These are phyloP conservation scores for Phytophthora chlamydospora DNA, from an alignment of 352 stramenopile genomes.

Conservation along the genomic window DNA sequence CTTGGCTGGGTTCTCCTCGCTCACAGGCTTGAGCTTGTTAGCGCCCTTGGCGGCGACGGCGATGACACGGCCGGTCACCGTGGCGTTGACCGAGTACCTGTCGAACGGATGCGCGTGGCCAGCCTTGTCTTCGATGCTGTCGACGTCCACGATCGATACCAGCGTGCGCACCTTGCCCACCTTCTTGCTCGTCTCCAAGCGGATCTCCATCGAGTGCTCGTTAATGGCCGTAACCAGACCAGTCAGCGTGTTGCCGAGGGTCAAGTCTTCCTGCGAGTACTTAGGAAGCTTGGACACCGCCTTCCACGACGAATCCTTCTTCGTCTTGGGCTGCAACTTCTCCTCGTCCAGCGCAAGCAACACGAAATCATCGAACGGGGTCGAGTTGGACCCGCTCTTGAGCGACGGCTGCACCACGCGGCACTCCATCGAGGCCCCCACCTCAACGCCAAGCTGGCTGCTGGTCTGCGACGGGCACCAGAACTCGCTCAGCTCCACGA, in stretches of 20 bases:
- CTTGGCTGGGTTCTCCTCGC: slow-evolving; percentile 72
- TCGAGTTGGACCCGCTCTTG: slow-evolving; percentile 47
- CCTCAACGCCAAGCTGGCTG: slow-evolving; percentile 57
- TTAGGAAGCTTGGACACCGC: slow-evolving; percentile 65
- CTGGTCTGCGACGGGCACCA: slow-evolving; percentile 74
- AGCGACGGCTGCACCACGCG: slow-evolving; percentile 55
- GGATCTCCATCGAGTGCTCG: slow-evolving; percentile 85
- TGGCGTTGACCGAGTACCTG: slow-evolving; percentile 75
- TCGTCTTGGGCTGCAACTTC: slow-evolving; percentile 44
- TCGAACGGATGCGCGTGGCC: slow-evolving; percentile 78
- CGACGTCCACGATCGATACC: slow-evolving; percentile 87
- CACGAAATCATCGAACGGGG: slow-evolving; percentile 78
- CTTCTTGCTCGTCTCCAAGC: slow-evolving; percentile 76
- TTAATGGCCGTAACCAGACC: slow-evolving; percentile 80
- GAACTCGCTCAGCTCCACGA: slow-evolving; percentile 80
- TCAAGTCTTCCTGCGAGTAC: slow-evolving; percentile 65
- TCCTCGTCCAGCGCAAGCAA: slow-evolving; percentile 68
- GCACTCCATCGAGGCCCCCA: slow-evolving; percentile 46
- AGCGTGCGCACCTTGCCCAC: slow-evolving; percentile 75
- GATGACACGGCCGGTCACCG: slow-evolving; percentile 72
- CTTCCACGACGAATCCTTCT: slow-evolving; percentile 40
- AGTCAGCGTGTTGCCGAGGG: slow-evolving; percentile 69
- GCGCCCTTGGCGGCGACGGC: slow-evolving; percentile 72
- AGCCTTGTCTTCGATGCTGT: slow-evolving; percentile 46
- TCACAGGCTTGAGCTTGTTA: slow-evolving; percentile 89